Conservation (phyloP, 768 basidiomycete species). For the Sporobolomyces phaffii region DNA sequence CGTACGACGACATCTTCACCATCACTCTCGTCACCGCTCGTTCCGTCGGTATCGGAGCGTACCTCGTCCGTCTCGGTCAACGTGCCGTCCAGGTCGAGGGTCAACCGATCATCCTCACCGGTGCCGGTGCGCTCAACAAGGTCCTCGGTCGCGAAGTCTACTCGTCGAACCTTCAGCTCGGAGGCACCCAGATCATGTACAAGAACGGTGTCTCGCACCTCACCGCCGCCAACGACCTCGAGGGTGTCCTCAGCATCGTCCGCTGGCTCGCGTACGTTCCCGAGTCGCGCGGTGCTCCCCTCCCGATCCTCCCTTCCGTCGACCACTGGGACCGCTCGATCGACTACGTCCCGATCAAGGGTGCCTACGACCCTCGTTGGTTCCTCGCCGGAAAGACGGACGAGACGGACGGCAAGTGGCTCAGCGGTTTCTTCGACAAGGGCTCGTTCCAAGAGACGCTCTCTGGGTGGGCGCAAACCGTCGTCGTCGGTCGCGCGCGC, state of each 20-base stretch:
- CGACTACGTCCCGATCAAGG: conserved; percentile 82
- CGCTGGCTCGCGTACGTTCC: conserved; percentile 94
- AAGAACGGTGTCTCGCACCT: conserved; percentile 99
- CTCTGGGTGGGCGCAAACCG: conserved; percentile 98
- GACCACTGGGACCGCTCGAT: conserved; percentile 93
- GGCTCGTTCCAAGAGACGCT: conserved; percentile 98
- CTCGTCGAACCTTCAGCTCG: conserved; percentile 95
- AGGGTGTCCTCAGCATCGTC: conserved; percentile 88
- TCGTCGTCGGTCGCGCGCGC: conserved; percentile 91
- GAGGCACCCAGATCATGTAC: conserved; percentile 99
- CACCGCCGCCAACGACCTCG: conserved; percentile 87
- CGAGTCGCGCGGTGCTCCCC: conserved; percentile 65
- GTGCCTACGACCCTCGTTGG: conserved; percentile 94
- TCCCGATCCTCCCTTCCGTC: conserved; percentile 66
- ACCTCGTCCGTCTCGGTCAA: conserved; percentile 94
- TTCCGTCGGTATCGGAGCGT: conserved; percentile 97
- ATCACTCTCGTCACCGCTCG: conserved; percentile 97
- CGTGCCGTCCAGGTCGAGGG: conserved; percentile 98
- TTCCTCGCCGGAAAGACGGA: conserved; percentile 92
- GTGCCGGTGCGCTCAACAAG: conserved; percentile 94
- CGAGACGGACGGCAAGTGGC: conserved; percentile 63
- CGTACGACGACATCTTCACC: conserved; percentile 99
- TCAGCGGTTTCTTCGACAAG: conserved; percentile 92
- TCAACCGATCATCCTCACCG: conserved; percentile 97
- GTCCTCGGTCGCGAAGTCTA: conserved; percentile 98